A percentile compares a stretch with the other conserved stretches of the same genome.
These are phyloP conservation scores for Pyrus bretschneideri DNA, from an alignment of 306 rosid species.

Conservation along the genomic window DNA sequence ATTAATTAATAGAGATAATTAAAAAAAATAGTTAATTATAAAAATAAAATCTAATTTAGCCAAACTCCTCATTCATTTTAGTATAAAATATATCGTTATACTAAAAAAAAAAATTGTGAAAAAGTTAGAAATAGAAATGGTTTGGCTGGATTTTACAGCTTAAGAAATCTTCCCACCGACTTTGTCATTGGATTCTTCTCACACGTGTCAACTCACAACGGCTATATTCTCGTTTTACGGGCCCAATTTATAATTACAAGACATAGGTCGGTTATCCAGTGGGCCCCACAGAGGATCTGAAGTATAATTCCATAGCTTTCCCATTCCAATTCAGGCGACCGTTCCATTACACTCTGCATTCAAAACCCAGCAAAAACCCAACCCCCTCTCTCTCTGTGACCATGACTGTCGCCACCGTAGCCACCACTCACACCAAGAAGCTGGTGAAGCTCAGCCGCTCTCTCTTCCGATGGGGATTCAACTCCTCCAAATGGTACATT, in stretches of 20 bases:
- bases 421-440: constrained; percentile 52
- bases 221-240: constrained; percentile 26
- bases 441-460: constrained; percentile 55
- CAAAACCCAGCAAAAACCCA: neutral
- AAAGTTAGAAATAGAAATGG: too few relatives aligned
- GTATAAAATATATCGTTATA: too few relatives aligned
- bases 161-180: neutral
- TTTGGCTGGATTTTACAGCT: neutral
- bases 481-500: constrained; percentile 83
- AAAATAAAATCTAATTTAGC: too few relatives aligned
- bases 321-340: constrained; percentile 9
- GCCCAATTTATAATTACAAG: neutral
- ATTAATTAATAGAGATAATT: too few relatives aligned
- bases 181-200: constrained; percentile 31
- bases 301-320: neutral
- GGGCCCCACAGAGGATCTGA: neutral
- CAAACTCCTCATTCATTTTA: rapidly evolving
- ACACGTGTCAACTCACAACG: constrained; percentile 31
- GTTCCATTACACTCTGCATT: constrained; percentile 7
- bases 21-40: too few relatives aligned
- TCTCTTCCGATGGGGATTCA: constrained; percentile 65
- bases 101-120: too few relatives aligned
- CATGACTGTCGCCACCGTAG: constrained; percentile 56
- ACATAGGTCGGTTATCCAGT: neutral
- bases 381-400: neutral